Base-by-base conservation (phyloP, 1,139 yeast species). In the Pichia sp. region DNA sequence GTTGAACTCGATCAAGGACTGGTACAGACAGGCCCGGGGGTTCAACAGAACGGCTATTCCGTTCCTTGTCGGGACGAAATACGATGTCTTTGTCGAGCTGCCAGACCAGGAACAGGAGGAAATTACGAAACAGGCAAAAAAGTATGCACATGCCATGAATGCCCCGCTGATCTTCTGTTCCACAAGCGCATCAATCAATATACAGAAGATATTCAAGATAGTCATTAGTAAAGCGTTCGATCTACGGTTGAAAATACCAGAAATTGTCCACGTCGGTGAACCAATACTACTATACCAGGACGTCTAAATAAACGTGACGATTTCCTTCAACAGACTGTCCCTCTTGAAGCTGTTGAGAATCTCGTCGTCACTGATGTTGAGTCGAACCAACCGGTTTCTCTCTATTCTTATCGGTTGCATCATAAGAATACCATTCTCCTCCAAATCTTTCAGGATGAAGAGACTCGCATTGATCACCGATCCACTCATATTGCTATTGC, bases 1-100 rank as follows among this genome's bases (percentile, higher is more conserved):
- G 0, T 76, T 93, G 53, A 88, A 88, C 65, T 86, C 95, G 16
- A 80, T 93, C 53, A 89, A 90, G 67, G 97, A 92, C 65, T 93
- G 99, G 99, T 93, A 90, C 68, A 76, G 96, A 60, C 96, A 90
- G 69, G 96, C 95, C 1, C 75, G 96, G 55, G 96, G 96, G 2
- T 85, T 90, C 67, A 93, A 93, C 73, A 85, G 84, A 65, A 86
- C 93, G 0, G 98, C 99, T 27, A 87, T 93, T 52, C 97, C 98
- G 3, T 84, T 93, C 59, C 75, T 93, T 50, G 87, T 93, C 1
- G 99, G 99, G 5, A 93, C 99, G 1, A 93, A 93, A 68, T 93
- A 88, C 70, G 99, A 93, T 69, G 76, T 86, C 60, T 92, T 93
- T 69, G 83, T 89, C 40, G 93, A 87, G 63, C 73, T 89, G 67